Evolutionary conservation across 164 flowering plant species (phyloP).

Genomic region (Umbellularia californica): DNA sequence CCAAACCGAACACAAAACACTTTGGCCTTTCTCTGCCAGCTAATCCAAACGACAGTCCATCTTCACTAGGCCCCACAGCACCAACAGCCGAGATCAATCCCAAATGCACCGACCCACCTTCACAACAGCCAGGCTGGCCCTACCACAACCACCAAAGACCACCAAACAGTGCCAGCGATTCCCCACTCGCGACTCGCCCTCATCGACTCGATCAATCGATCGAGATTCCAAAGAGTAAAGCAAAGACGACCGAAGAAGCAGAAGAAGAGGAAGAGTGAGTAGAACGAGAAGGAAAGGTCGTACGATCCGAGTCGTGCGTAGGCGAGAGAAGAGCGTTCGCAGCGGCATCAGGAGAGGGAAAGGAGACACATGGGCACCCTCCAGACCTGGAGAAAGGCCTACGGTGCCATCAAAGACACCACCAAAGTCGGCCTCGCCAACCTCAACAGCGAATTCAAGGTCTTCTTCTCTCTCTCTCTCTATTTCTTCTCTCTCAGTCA

Average conservation of each 20-base stretch:
- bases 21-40: too few species aligned
- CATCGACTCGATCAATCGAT: background rate
- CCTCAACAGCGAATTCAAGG: slow-evolving; percentile 90
- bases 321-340: background rate
- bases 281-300: background rate
- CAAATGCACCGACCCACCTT: too few species aligned
- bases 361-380: slow-evolving; percentile 58
- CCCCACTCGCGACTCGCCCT: background rate
- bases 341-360: slow-evolving; percentile 7
- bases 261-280: background rate
- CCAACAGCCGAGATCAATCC: too few species aligned
- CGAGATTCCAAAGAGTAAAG: too few species aligned
- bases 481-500: slow-evolving; percentile 4
- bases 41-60: too few species aligned
- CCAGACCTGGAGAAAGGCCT: slow-evolving; percentile 72
- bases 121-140: background rate
- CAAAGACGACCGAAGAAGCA: background rate
- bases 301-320: background rate
- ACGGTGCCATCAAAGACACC: slow-evolving; percentile 86
- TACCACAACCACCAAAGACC: background rate
- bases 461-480: slow-evolving; percentile 11
- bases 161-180: background rate
- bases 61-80: too few species aligned
- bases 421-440: slow-evolving; percentile 89
- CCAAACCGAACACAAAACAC: too few species aligned